Base-by-base conservation (phyloP, 768 basidiomycete species). In the Tulasnella sp. region DNA sequence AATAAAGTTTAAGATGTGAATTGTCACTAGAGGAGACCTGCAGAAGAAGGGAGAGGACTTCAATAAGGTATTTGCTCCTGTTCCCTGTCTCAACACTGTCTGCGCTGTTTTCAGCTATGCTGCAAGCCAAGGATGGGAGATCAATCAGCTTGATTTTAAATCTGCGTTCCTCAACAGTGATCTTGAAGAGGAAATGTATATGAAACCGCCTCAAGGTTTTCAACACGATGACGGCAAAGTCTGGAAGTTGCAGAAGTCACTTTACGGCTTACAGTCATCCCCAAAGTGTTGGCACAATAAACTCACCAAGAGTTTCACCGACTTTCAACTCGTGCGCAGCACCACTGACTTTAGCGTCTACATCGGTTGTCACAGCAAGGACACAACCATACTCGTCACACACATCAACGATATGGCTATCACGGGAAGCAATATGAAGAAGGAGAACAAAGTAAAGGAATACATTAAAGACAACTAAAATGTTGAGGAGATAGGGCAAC, bases 391-490 rank as follows among this genome's bases (percentile, higher is more conserved):
- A 48, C 34, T 80, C 2, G 46, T 31, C 46, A 46, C 40, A 3
- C 56, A 68, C 58, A 58, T 78, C 9, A 77, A 80, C 52, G 79
- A 80, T 56, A 44, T 80, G 76, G 68, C 79, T 8, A 24, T 78
- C 31, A 72, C 68, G 3, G 39, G 40, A 12, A 58, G 24, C 56
- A 34, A 36, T 46, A 18, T 3, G 24, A 2, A 52, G 8, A n/a
- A 42, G 31, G 34, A 52, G 21, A 44, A 40, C 31, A 39, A 77
- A 5, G 7, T 78, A 9, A 80, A 78, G 38, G 4, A 36, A 2
- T 16, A 8, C 5, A 27, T 80, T 7, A 14, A 40, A 16, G 31
- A 31, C 3, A 4, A 39, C 34, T 80, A 71, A 18, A 12, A 75
- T 5, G 78, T 80, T 48, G 68, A 46, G 36, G 79, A 80, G 21